Evolutionary conservation across 257 asterid genomes (phyloP), one percentile per base, ranked within the genome.

Genomic region (Solanum chilense): DNA sequence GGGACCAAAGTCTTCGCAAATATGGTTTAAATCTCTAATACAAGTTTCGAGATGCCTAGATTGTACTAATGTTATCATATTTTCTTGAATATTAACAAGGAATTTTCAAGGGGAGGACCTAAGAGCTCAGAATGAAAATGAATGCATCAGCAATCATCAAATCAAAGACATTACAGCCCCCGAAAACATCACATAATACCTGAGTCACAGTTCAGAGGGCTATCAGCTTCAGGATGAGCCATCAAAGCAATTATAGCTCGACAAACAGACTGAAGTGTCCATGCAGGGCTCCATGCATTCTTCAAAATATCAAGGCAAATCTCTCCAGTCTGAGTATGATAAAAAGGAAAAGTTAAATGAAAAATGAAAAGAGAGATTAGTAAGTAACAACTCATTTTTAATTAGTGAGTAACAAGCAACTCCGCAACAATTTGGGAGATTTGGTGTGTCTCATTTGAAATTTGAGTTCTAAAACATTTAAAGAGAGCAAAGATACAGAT

Each of bases 181-280:
- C 18, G 20, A 37, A 37, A 74, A 75, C 12, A 80, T 47, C 69
- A 52, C 69, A 81, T 81, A 86, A 86, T 92, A 96, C 99, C 99
- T 92, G 99, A 97, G 90, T 97, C 99, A 88, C 99, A 97, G 89
- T 97, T 97, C n/a, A 97, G 93, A 11, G 99, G 99, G 89, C 99
- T 97, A 91, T 97, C 99, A 85, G 99, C 94, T 90, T 95, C 99
- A 15, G 99, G 99, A 91, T 97, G 99, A 90, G 99, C 99, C 99
- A 97, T 97, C 90, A 97, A 88, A 49, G 99, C 99, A 86, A 97
- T 97, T 85, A 97, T 96, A 92, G 99, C 99, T 91, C 99, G 92
- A 90, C 99, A 97, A 89, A 97, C 98, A 76, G 99, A 97, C 86
- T 97, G 99, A 86, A 97, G 94, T 13, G 99, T 97, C 99, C 99